A percentile compares a stretch with the other conserved stretches of the same genome.
Conservation (phyloP, 495 filamentous ascomycete genomes). For the Aspergillus mulundensis region DNA sequence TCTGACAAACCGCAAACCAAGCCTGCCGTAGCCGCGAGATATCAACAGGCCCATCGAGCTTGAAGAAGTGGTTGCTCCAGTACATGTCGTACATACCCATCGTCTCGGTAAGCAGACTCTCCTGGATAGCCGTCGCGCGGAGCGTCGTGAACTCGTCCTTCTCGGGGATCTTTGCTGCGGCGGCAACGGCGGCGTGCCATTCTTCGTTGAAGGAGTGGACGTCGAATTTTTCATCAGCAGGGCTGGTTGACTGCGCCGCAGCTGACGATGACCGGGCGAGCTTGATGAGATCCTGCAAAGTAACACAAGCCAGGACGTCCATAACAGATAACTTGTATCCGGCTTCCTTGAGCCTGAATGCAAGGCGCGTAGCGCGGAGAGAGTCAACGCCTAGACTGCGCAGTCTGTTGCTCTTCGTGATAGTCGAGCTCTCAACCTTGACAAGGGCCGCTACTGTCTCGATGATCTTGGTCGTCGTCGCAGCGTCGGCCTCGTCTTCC, state of each 20-base stretch:
- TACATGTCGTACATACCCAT: constrained; percentile 30
- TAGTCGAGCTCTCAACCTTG: constrained; percentile 18
- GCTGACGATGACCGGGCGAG: constrained; percentile 8
- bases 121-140: constrained; percentile 29
- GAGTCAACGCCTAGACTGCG: constrained; percentile 34
- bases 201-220: constrained; percentile 21
- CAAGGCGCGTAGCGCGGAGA: constrained; percentile 30
- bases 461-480: constrained; percentile 15
- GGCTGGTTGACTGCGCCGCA: not conserved
- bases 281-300: constrained; percentile 22
- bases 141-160: constrained; percentile 14
- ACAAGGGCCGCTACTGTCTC: constrained; percentile 23
- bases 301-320: constrained; percentile 26
- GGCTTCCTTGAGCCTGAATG: constrained; percentile 23
- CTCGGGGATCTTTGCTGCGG: constrained; percentile 8
- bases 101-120: constrained; percentile 35
- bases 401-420: constrained; percentile 24
- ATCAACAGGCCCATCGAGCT: constrained; percentile 47
- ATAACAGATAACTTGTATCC: constrained; percentile 25
- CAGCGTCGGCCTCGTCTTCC: constrained; percentile 2
- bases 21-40: constrained; percentile 50
- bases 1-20: constrained; percentile 53
- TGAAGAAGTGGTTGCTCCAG: constrained; percentile 34
- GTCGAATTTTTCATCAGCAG: constrained; percentile 14
- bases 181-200: constrained; percentile 16